Percentiles rank a stretch among this genome's conserved stretches.
Conservation (phyloP, 108 stramenopile genomes). For the Licmophora abbreviata region DNA sequence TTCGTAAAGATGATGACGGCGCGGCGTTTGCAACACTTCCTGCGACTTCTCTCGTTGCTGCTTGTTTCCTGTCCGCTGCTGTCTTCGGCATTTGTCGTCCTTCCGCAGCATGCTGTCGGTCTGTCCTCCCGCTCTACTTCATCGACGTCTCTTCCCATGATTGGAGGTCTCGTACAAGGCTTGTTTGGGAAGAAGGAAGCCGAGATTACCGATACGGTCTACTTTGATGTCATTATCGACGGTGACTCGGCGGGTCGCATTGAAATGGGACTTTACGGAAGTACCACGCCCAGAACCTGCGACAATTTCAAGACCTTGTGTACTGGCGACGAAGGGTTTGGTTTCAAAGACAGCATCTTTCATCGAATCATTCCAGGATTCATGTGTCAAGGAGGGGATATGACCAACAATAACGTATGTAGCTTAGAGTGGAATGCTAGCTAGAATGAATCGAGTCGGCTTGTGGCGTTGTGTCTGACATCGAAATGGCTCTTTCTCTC, state of each 20-base stretch:
- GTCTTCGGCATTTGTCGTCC: too few species aligned
- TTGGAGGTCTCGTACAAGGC: constrained; percentile 26
- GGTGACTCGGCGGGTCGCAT: constrained; percentile 67
- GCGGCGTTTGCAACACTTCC: too few species aligned
- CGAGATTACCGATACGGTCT: constrained; percentile 84
- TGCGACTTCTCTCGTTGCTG: too few species aligned
- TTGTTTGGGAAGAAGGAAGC: constrained; percentile 51
- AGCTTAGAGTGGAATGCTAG: background rate
- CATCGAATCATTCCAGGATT: constrained; percentile 79
- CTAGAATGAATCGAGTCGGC: background rate
- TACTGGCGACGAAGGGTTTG: constrained; percentile 82
- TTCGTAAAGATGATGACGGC: too few species aligned
- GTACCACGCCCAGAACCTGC: constrained; percentile 80
- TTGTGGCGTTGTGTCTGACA: background rate
- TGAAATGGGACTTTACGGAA: constrained; percentile 89
- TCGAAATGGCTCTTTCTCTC: background rate
- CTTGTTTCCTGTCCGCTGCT: too few species aligned
- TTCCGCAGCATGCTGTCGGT: too few species aligned
- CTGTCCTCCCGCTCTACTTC: background rate
- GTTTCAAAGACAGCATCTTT: constrained; percentile 80
- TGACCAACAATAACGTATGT: constrained; percentile 39
- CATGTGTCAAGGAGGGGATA: constrained; percentile 79
- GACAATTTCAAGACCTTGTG: constrained; percentile 82
- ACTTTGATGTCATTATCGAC: constrained; percentile 80
- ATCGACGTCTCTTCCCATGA: constrained; percentile 6